Conservation (phyloP, 2,329 filamentous ascomycete genomes). For the Penicillium sp. region DNA sequence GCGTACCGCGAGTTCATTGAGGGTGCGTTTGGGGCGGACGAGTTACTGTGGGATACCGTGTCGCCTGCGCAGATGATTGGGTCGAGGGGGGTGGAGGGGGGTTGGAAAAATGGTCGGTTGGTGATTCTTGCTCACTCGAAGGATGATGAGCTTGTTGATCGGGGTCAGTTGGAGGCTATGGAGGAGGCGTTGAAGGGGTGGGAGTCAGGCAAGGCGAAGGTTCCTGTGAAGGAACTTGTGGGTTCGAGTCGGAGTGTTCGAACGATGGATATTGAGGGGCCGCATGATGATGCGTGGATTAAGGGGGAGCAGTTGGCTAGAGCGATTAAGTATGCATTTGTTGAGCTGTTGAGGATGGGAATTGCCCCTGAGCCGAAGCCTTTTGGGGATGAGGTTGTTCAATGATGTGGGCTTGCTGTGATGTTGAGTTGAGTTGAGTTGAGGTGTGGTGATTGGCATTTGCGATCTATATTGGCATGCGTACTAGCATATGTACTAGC, state of each 20-base stretch:
- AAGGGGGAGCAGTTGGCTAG: slow-evolving; percentile 45
- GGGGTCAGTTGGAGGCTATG: slow-evolving; percentile 47
- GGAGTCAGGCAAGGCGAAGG: slow-evolving; percentile 33
- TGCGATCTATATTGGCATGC: no score
- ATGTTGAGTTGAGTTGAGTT: no score
- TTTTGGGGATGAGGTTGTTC: background rate
- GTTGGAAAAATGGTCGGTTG: slow-evolving; percentile 40
- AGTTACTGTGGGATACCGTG: slow-evolving; percentile 42
- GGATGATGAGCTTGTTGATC: slow-evolving; percentile 49
- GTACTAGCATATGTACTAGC: background rate
- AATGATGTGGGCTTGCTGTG: background rate
- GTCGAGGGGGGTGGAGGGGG: slow-evolving; percentile 34
- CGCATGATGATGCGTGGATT: slow-evolving; percentile 49
- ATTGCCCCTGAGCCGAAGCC: slow-evolving; percentile 15
- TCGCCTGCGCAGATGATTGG: slow-evolving; percentile 43
- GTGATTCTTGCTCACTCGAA: slow-evolving; percentile 46
- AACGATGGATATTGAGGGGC: slow-evolving; percentile 40
- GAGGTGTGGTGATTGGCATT: no score
- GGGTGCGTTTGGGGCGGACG: slow-evolving; percentile 47
- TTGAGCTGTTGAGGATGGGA: slow-evolving; percentile 32
- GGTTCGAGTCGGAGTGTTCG: slow-evolving; percentile 47
- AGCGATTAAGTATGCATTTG: slow-evolving; percentile 38
- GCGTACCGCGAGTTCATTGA: slow-evolving; percentile 47
- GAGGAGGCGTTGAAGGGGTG: slow-evolving; percentile 56
- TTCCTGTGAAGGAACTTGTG: slow-evolving; percentile 10